Percentiles rank a stretch among this genome's conserved stretches.
These are phyloP conservation scores for Trichoderma asperelloides DNA, from an alignment of 495 filamentous ascomycete genomes.

Conservation along the genomic window DNA sequence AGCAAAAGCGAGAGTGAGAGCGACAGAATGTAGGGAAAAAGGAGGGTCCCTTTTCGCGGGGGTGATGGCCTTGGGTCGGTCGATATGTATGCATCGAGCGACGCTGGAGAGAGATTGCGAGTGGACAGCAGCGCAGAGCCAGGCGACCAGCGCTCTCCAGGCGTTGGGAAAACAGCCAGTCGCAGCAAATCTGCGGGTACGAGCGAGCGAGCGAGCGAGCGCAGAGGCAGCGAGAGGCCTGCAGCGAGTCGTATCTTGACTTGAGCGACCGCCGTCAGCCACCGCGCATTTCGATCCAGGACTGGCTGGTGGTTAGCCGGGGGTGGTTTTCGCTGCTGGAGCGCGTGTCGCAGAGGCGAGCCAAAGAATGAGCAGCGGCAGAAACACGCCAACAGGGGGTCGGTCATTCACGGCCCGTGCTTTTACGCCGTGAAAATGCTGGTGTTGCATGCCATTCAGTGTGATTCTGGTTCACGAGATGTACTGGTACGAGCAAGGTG, in stretches of 20 bases:
- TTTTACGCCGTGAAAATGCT: not conserved
- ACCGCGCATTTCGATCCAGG: not conserved
- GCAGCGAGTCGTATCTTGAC: not conserved
- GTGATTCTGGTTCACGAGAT: not conserved
- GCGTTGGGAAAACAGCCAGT: not conserved
- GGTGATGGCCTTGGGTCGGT: not conserved
- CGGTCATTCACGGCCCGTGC: not conserved
- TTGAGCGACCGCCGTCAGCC: not conserved
- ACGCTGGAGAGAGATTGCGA: not conserved
- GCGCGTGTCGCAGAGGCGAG: slow-evolving; percentile 6
- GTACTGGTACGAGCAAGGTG: not conserved
- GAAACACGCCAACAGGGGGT: slow-evolving; percentile 2
- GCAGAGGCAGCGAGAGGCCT: not conserved
- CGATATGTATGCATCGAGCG: not conserved
- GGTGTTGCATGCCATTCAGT: not conserved
- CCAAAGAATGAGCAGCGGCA: slow-evolving; percentile 4
- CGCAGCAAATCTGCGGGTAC: not conserved
- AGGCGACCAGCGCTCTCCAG: not conserved
- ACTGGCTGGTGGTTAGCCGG: not conserved
- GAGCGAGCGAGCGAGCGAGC: not conserved
- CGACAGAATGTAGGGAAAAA: not conserved
- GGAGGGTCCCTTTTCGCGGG: not conserved
- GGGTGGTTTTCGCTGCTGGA: not conserved
- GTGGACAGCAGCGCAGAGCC: not conserved
- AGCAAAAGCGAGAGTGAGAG: not conserved